Evolutionary conservation across 176 grass and related monocot genomes (phyloP), one percentile per base, ranked within the genome.

Genomic region (Paspalum notatum): DNA sequence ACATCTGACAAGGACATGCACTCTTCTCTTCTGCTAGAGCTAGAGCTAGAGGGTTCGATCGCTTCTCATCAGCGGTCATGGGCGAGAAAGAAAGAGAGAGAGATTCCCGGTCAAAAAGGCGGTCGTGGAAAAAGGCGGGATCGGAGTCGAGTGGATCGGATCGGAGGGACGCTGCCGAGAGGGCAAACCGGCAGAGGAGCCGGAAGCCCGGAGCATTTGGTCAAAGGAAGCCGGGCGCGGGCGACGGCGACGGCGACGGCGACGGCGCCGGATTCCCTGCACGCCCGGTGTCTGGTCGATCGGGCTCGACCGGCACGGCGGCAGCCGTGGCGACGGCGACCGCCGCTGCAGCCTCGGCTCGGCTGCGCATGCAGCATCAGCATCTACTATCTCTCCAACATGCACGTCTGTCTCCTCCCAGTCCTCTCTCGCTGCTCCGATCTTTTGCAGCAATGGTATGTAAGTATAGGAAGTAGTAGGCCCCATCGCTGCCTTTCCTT

Each of bases 51-150:
- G 51, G 6, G 74, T 73, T 84, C 77, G 55, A 4, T 70, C 18
- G 48, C n/a, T 12, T 58, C 41, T 77, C 25, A 44, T n/a, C 27
- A 27, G 44, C 20, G 72, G 81, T 60, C 69, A 75, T 77, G 76
- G 74, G 52, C 68, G 16, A 37, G 50, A 63, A n/a, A n/a, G n/a
- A n/a, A n/a, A 65, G 32, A 62, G 65, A 15, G 39, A 60, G 83
- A 89, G 85, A 89, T 89, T 89, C 83, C 78, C 78, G 83, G 87
- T 89, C 82, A 89, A 89, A 89, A 89, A 89, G 76, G 54, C 56
- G 64, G 71, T 63, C 82, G 77, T 85, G 77, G 82, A 89, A 85
- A 75, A 65, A 47, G 57, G 47, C 66, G 38, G 16, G 66, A 4
- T 11, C 68, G 81, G 84, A 61, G 75, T 75, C 60, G 68, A 84